Evolutionary conservation across 208 protist species (phyloP).

Genomic region (Leishmania mexicana): DNA sequence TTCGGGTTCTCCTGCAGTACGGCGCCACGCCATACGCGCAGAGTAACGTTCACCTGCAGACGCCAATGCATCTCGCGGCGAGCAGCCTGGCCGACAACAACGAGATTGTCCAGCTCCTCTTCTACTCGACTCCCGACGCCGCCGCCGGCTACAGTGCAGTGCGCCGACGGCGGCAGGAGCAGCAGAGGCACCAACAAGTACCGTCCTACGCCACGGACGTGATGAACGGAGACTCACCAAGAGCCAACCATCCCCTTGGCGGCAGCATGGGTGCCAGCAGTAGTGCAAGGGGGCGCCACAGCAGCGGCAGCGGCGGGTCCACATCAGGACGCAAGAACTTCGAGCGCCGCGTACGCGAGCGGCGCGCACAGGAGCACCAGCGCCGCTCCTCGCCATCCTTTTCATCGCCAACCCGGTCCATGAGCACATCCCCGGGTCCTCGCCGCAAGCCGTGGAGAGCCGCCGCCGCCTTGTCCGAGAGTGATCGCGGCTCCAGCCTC

Average conservation of each 20-base stretch:
- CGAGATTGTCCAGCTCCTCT: conserved; percentile 41
- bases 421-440: not conserved
- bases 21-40: conserved; percentile 51
- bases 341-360: conserved; percentile 7
- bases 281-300: not conserved
- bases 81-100: conserved; percentile 22
- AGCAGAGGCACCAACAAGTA: not conserved
- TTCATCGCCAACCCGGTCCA: not conserved
- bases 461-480: not conserved
- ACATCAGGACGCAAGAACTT: conserved; percentile 4
- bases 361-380: conserved; percentile 1
- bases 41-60: conserved; percentile 54
- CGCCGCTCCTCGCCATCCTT: not conserved
- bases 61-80: conserved; percentile 67
- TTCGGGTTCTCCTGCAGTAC: conserved; percentile 53
- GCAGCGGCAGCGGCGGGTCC: not conserved
- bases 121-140: conserved; percentile 23
- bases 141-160: not conserved
- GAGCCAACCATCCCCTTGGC: not conserved
- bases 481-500: not conserved
- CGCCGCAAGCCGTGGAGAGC: conserved; percentile 5
- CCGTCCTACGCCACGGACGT: not conserved
- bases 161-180: conserved; percentile 6
- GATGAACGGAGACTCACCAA: not conserved
- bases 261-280: not conserved